Percentiles rank a stretch among this genome's conserved stretches.
These are phyloP conservation scores for Mycena albidolilacea DNA, from an alignment of 768 basidiomycete genomes.

Conservation along the genomic window DNA sequence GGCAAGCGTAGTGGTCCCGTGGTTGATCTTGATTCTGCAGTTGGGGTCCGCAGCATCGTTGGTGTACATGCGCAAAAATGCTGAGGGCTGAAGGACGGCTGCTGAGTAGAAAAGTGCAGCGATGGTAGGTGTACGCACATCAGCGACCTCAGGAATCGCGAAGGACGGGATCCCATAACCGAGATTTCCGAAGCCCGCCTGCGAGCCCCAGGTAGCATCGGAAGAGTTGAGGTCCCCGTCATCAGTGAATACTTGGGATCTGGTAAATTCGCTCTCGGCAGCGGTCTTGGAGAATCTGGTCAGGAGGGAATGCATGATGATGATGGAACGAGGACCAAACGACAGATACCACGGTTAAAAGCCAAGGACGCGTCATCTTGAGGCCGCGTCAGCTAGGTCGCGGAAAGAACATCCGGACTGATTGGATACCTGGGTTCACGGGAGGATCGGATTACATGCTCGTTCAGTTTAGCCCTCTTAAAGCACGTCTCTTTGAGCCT, in stretches of 20 bases:
- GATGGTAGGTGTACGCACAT: constrained; percentile 65
- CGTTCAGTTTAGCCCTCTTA: too few relatives aligned
- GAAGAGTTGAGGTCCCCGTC: constrained; percentile 64
- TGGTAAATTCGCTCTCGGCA: constrained; percentile 62
- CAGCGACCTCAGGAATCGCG: constrained; percentile 77
- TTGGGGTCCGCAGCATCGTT: constrained; percentile 95
- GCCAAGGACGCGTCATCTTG: constrained; percentile 5
- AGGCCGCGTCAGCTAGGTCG: constrained; percentile 5
- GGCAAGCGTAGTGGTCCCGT: constrained; percentile 98
- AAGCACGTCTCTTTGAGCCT: too few relatives aligned
- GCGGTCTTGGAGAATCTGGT: constrained; percentile 76
- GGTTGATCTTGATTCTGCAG: constrained; percentile 97
- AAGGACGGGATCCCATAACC: constrained; percentile 81
- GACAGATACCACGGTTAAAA: not conserved
- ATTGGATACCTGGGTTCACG: too few relatives aligned
- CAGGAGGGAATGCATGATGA: constrained; percentile 79
- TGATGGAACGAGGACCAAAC: too few relatives aligned
- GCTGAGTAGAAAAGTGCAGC: not conserved
- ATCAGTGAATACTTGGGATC: constrained; percentile 62
- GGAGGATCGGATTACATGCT: too few relatives aligned
- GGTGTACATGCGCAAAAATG: constrained; percentile 93
- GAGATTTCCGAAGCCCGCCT: constrained; percentile 83
- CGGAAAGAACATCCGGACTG: not conserved
- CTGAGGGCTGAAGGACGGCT: constrained; percentile 74
- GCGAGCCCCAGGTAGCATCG: constrained; percentile 85